phyloP scores from a whole-genome alignment of 495 filamentous ascomycete species.

The Entonaema liquescens region DNA sequence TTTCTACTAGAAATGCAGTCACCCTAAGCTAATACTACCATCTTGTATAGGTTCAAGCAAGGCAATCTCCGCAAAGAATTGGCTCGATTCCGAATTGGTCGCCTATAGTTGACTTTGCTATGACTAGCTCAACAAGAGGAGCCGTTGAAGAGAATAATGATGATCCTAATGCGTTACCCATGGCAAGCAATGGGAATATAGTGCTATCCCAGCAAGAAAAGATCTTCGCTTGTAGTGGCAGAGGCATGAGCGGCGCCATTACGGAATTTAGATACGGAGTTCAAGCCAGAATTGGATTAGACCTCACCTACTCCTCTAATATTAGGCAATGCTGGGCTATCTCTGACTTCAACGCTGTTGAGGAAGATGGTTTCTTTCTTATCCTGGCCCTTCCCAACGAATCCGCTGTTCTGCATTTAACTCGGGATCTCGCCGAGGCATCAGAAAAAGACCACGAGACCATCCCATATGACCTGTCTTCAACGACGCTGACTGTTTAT shows the following conservation, averaged over 20 bases:
- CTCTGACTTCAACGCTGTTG: slow-evolving; percentile 26
- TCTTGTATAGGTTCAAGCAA: slow-evolving; percentile 46
- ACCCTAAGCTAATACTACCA: slow-evolving; percentile 28
- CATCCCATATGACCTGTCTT: slow-evolving; percentile 58
- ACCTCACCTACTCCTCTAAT: slow-evolving; percentile 55
- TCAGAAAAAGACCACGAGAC: slow-evolving; percentile 48
- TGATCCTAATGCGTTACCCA: slow-evolving; percentile 1
- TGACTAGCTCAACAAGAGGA: slow-evolving; percentile 49
- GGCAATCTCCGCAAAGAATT: slow-evolving; percentile 56
- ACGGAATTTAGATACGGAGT: slow-evolving; percentile 76
- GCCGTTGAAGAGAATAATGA: slow-evolving; percentile 18
- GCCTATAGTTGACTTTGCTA: slow-evolving; percentile 75
- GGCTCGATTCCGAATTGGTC: slow-evolving; percentile 78
- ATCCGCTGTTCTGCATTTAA: slow-evolving; percentile 50
- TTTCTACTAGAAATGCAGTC: background rate
- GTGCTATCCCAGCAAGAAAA: slow-evolving; percentile 51
- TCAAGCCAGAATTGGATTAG: slow-evolving; percentile 69
- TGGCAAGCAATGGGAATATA: slow-evolving; percentile 12
- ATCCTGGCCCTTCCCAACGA: slow-evolving; percentile 62
- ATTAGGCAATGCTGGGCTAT: slow-evolving; percentile 59
- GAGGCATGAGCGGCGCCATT: slow-evolving; percentile 67
- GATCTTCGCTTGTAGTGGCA: slow-evolving; percentile 67
- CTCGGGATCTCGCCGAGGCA: slow-evolving; percentile 49
- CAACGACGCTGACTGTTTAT: slow-evolving; percentile 63
- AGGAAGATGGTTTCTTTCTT: slow-evolving; percentile 45